Evolutionary conservation across 768 basidiomycete species (phyloP).

Genomic region (Leccinum pellstonianum): DNA sequence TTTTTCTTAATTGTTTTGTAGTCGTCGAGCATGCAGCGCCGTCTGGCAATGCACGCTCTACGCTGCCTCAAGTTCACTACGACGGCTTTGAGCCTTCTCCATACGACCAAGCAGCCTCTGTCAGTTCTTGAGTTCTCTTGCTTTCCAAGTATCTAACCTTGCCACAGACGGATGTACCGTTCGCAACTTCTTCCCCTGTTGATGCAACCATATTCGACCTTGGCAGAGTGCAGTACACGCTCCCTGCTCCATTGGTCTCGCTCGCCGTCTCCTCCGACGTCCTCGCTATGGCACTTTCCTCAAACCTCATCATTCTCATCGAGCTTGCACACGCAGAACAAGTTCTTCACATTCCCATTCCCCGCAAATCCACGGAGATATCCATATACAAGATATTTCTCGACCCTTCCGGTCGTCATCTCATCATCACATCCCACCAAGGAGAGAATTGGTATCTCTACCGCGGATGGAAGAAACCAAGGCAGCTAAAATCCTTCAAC

Average conservation of each 20-base stretch:
- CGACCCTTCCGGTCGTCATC: constrained; percentile 91
- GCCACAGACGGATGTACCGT: constrained; percentile 31
- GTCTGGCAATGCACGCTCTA: constrained; percentile 36
- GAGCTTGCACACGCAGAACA: constrained; percentile 87
- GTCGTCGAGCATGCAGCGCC: constrained; percentile 85
- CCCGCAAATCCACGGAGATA: constrained; percentile 73
- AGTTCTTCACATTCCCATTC: constrained; percentile 76
- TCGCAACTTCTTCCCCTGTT: constrained; percentile 32
- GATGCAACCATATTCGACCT: constrained; percentile 73
- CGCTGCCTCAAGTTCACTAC: constrained; percentile 65
- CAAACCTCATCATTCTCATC: constrained; percentile 81
- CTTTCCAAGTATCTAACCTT: constrained; percentile 9
- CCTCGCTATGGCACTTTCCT: constrained; percentile 78
- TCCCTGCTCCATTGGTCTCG: constrained; percentile 79
- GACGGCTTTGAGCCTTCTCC: constrained; percentile 87
- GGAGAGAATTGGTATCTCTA: constrained; percentile 96
- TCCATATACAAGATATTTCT: constrained; percentile 81
- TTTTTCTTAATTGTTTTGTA: constrained; percentile 29
- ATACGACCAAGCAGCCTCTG: constrained; percentile 39
- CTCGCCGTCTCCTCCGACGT: constrained; percentile 85
- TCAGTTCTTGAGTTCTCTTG: constrained; percentile 4
- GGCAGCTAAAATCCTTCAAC: constrained; percentile 71
- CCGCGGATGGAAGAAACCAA: constrained; percentile 77
- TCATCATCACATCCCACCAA: constrained; percentile 79
- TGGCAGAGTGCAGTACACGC: constrained; percentile 84